Evolutionary conservation across 371 early-diverging fungal species (phyloP).

Genomic region (Lichtheimia corymbifera): DNA sequence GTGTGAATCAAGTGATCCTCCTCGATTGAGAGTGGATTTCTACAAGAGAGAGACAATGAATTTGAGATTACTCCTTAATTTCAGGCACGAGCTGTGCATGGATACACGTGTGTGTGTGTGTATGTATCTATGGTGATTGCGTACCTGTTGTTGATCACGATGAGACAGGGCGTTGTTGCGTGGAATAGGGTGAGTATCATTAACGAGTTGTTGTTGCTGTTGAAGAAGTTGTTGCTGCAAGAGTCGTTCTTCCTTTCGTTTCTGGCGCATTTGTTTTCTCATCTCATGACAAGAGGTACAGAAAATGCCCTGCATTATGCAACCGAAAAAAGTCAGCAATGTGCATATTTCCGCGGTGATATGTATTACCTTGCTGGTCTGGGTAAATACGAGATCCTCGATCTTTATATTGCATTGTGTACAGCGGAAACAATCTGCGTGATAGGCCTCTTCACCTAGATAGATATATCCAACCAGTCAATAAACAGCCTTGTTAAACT

Average conservation of each 20-base stretch:
- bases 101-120: too few species aligned
- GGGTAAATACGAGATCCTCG: slow-evolving; percentile 78
- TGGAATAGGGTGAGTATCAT: not conserved
- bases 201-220: slow-evolving; percentile 5
- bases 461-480: not conserved
- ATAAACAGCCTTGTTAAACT: too few species aligned
- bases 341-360: not conserved
- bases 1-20: slow-evolving; percentile 4
- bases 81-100: too few species aligned
- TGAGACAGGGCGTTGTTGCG: slow-evolving; percentile 2
- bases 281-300: slow-evolving; percentile 51
- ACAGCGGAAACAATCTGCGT: slow-evolving; percentile 85
- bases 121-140: not conserved
- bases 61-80: slow-evolving; percentile 3
- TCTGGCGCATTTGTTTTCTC: slow-evolving; percentile 37
- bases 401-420: slow-evolving; percentile 71
- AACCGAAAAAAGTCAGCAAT: not conserved
- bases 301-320: slow-evolving; percentile 43
- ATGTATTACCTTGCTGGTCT: slow-evolving; percentile 67
- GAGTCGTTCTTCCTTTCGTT: slow-evolving; percentile 38
- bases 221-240: slow-evolving; percentile 17
- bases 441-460: slow-evolving; percentile 80
- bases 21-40: not conserved
- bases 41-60: not conserved
- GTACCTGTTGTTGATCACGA: slow-evolving; percentile 6